Evolutionary conservation across 176 grass and related monocot genomes (phyloP), one percentile per base, ranked within the genome.

Genomic region (Musa beccarii): DNA sequence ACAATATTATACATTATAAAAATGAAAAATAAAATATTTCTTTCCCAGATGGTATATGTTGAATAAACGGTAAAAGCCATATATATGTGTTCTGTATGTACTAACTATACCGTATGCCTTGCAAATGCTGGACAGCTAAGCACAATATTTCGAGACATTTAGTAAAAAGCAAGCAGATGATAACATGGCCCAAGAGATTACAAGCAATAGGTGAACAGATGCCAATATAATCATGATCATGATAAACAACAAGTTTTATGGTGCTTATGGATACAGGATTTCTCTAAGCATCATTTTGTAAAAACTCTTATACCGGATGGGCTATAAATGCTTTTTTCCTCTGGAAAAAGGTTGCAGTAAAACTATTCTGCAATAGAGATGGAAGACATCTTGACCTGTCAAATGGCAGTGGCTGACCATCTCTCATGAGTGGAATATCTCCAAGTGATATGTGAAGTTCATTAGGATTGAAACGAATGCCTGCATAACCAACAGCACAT

Each of bases 401-500:
- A 81, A 94, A 91, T 54, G 85, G 79, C 53, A 93, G 86, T 63
- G 95, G 95, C 68, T 98, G 95, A 52, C 95, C 95, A 82, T 86
- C 89, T 86, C 89, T 91, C 88, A 94, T 94, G 14, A 98, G 88
- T 63, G 82, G 77, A 79, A 89, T 93, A 87, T 79, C 53, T 86
- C 90, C 95, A 54, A 98, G 82, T 23, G 88, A 91, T 81, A 98
- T 98, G 85, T 91, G 77, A 81, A 98, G 88, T 49, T 51, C 75
- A 51, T 91, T 81, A 28, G 84, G 88, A 29, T 89, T 80, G 73
- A 98, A 98, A 49, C 72, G 72, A 82, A 98, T 78, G 24, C 90
- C 94, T 6, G 94, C 85, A 79, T 98, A 98, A 56, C 94, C 94
- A 65, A 86, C 90, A 72, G 94, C 89, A 71, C 94, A 98, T 70